Base-by-base conservation (phyloP, 2,329 filamentous ascomycete genomes). In the Fusarium armeniacum region DNA sequence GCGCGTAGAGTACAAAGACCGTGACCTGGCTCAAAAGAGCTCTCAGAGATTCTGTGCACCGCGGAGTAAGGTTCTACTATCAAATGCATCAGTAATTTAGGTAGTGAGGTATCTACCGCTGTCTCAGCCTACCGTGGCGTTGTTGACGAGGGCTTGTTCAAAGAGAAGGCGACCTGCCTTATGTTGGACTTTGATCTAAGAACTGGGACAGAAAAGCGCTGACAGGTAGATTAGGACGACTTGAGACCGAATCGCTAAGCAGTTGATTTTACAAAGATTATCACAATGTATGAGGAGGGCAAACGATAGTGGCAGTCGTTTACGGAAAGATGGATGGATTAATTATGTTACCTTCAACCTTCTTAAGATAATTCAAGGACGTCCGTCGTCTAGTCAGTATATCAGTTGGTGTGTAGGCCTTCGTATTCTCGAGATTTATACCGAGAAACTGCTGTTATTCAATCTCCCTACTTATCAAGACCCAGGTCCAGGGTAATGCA, bases 61-160 rank as follows among this genome's bases (percentile, higher is more conserved):
- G 15, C 9, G 9, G 11, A 38, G 18, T 6, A 33, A 16, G 56
- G 54, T 4, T 35, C 47, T 12, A 35, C 44, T 2, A 40, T 70
- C 3, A 44, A 59, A 46, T 62, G 68, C 1, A 54, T 72, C 24
- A 18, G 6, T 2, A 11, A 26, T 12, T 49, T 74, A 3, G 65
- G 59, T 6, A 54, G 52, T 28, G 72, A 38, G 10, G 18, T 38
- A 12, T 38, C 18, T 38, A 38, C 35, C 10, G 2, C 18, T 38
- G 10, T 38, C 35, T 12, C 5, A n/a, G 5, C 10, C 2, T 18
- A 38, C n/a, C 18, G 18, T 11, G 5, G 12, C 10, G 36, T 20
- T n/a, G 36, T 38, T 38, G n/a, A 18, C 16, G 16, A 15, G 56
- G 46, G 3, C 32, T 30, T 41, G 8, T 15, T 32, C 11, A 10